phyloP scores from a whole-genome alignment of 495 filamentous ascomycete species.

The Aspergillus sclerotiicarbonarius region DNA sequence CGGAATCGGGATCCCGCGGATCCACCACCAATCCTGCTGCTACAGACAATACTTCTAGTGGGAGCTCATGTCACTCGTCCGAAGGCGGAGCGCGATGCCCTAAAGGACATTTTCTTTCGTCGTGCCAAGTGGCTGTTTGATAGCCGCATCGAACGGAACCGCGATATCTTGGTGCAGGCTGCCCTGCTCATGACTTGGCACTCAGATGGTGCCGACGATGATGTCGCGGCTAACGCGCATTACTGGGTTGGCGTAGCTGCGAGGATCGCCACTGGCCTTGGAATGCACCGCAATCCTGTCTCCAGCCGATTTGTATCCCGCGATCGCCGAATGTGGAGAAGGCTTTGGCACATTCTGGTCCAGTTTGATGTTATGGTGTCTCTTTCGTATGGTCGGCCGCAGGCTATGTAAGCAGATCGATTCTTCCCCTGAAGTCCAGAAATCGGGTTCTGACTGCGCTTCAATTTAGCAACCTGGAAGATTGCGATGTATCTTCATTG shows the following conservation, averaged over 20 bases:
- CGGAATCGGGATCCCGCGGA: conserved; percentile 45
- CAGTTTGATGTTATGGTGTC: conserved; percentile 51
- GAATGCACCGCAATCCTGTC: conserved; percentile 50
- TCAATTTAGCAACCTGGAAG: conserved; percentile 41
- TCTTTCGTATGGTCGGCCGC: conserved; percentile 49
- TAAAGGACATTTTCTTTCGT: conserved; percentile 49
- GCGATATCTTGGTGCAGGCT: conserved; percentile 48
- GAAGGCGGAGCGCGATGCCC: conserved; percentile 40
- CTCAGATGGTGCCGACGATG: conserved; percentile 46
- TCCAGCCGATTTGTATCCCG: conserved; percentile 41
- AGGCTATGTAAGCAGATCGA: conserved; percentile 39
- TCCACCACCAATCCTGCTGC: conserved; percentile 44
- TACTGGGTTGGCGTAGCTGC: conserved; percentile 51
- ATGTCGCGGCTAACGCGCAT: conserved; percentile 49
- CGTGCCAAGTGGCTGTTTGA: conserved; percentile 50
- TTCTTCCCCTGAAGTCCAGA: neutral
- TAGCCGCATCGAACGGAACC: conserved; percentile 48
- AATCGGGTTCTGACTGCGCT: neutral
- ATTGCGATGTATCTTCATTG: conserved; percentile 47
- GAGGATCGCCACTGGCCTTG: conserved; percentile 48
- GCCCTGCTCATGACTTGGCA: conserved; percentile 50
- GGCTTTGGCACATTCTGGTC: conserved; percentile 47
- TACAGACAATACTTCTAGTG: conserved; percentile 47
- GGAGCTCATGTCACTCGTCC: conserved; percentile 43
- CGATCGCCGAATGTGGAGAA: conserved; percentile 47